Base-by-base conservation (phyloP, 495 filamentous ascomycete species). In the Cercophora sp. region DNA sequence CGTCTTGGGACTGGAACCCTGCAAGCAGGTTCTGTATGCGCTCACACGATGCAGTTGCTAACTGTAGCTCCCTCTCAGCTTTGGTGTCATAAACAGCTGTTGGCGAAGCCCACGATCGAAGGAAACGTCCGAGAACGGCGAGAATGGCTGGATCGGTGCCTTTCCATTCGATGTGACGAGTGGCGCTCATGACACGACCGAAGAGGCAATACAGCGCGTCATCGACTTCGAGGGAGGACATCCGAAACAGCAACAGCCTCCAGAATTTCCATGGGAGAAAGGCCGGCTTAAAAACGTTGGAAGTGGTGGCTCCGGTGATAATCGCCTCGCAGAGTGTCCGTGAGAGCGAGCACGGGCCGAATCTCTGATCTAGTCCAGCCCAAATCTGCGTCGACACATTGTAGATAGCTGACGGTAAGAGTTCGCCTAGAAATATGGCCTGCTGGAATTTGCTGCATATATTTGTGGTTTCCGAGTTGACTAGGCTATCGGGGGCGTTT, bases 141-240 rank as follows among this genome's bases (percentile, higher is more conserved):
- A 59, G 48, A 15, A 64, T 25, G 11, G 43, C 51, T 2, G 18
- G 19, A 13, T 54, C 44, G 1, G 32, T 15, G 15, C 54, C 34
- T 8, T 10, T 37, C 5, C 18, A 16, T 8, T n/a, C 3, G 8
- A 29, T 25, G 10, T 51, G 20, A 18, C 2, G 19, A 1, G 15
- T 18, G 13, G 62, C 27, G 9, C 26, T 13, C 39, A 62, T 51
- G 24, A 51, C 18, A 1, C 32, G 20, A 42, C 34, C 45, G 18
- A 66, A 58, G 4, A 64, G 48, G 11, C 37, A 27, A 43, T 47
- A 59, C 8, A 56, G 24, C 18, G 49, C 46, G 20, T 61, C 56
- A 42, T 51, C 29, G n/a, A 32, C 27, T 6, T 54, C 52, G 5
- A 60, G 51, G 9, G 32, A 49, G 18, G 52, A 48, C 23, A 60